Base-by-base conservation (phyloP, 2,329 filamentous ascomycete species). In the Beauveria rudraprayagi region DNA sequence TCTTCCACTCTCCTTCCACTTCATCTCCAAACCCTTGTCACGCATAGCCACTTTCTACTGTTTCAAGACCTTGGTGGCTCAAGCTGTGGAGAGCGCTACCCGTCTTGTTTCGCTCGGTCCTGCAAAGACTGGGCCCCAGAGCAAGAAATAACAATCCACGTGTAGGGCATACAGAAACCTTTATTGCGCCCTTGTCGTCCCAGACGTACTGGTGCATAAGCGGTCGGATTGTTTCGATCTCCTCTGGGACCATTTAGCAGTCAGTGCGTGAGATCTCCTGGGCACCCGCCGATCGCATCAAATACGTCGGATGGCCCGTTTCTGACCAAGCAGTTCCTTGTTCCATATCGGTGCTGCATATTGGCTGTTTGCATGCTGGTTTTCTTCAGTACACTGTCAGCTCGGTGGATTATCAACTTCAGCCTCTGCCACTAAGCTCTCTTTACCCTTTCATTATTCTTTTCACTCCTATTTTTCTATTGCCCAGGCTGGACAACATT, bases 201-300 rank as follows among this genome's bases (percentile, higher is more conserved):
- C 26, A 55, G 47, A 51, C 47, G 34, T 52, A 6, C 41, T 47
- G 19, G 37, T 57, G 60, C 60, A 61, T 61, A 52, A 57, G 54
- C 60, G 54, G 60, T 52, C 53, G 54, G 60, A 52, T 57, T 57
- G 54, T 61, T 61, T 61, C 60, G 60, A 61, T 61, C 60, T 61
- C 60, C 41, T 61, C 30, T 28, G 44, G 46, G 53, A 43, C 60
- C 53, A 51, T 44, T 50, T 47, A 48, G 53, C 46, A 61, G 60
- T 57, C 60, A 61, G 60, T 61, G 53, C 60, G 53, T 54, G 51
- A 56, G 52, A 56, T 61, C 59, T 61, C 47, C 59, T 61, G 37
- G 60, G 30, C 51, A 48, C 51, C 40, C 59, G 60, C 57, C 54
- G 60, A 61, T 61, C 60, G 41, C 48, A 51, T 56, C 60, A 61